Evolutionary conservation across 2,329 filamentous ascomycete genomes (phyloP).

Genomic region (Elsinoe arachidis): DNA sequence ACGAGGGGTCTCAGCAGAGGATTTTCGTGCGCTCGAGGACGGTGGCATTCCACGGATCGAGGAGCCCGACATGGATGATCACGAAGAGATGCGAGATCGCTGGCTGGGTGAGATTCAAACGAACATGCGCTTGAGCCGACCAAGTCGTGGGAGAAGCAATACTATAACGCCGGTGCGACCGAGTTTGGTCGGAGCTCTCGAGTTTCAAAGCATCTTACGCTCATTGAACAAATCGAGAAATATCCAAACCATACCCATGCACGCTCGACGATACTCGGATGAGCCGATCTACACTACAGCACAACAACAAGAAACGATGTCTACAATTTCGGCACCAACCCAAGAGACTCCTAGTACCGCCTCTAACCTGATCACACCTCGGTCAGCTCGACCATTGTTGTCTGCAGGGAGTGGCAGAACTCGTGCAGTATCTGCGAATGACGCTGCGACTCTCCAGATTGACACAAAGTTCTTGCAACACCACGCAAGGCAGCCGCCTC

Average conservation of each 20-base stretch:
- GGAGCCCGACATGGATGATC: slow-evolving; percentile 51
- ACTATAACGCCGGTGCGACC: slow-evolving; percentile 80
- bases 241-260: slow-evolving; percentile 60
- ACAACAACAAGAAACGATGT: slow-evolving; percentile 40
- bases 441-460: slow-evolving; percentile 40
- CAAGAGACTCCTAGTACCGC: slow-evolving; percentile 28
- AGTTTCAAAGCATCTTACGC: slow-evolving; percentile 86
- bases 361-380: neutral
- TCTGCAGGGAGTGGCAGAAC: slow-evolving; percentile 20
- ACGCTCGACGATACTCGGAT: slow-evolving; percentile 61
- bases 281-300: slow-evolving; percentile 42
- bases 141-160: slow-evolving; percentile 56
- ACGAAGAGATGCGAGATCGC: slow-evolving; percentile 54
- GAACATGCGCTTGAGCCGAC: slow-evolving; percentile 81
- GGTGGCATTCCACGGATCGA: slow-evolving; percentile 42
- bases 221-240: slow-evolving; percentile 76
- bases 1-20: slow-evolving; percentile 47
- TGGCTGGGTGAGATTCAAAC: slow-evolving; percentile 74
- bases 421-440: slow-evolving; percentile 53
- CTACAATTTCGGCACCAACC: slow-evolving; percentile 41
- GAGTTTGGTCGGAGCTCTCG: slow-evolving; percentile 83
- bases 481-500: slow-evolving; percentile 1
- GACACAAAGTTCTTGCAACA: slow-evolving; percentile 27
- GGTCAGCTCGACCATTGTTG: slow-evolving; percentile 1
- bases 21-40: slow-evolving; percentile 54